These are phyloP conservation scores for Microdochium bolleyi DNA, from an alignment of 2,329 filamentous ascomycete genomes.

Conservation along the genomic window DNA sequence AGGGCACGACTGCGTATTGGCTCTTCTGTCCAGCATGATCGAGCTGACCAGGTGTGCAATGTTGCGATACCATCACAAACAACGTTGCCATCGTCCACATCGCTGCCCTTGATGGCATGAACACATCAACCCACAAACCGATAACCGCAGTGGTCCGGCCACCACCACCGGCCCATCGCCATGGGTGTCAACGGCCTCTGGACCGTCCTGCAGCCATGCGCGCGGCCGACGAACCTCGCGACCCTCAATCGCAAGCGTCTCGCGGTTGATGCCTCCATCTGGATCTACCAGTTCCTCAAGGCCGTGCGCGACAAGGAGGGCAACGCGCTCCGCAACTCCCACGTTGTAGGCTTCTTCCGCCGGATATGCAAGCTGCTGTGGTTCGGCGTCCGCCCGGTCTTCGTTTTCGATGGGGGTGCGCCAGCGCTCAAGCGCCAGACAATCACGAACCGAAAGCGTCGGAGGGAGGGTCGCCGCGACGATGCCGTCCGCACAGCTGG, in stretches of 20 bases:
- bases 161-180: slow-evolving; percentile 8
- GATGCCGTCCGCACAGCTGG: slow-evolving; percentile 90
- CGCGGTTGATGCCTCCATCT: slow-evolving; percentile 96
- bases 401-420: slow-evolving; percentile 95
- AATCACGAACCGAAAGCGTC: slow-evolving; percentile 67
- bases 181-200: slow-evolving; percentile 99
- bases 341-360: slow-evolving; percentile 96
- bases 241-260: slow-evolving; percentile 94
- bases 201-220: slow-evolving; percentile 92
- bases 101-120: too few relatives aligned
- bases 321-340: slow-evolving; percentile 90
- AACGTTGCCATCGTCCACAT: too few relatives aligned
- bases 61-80: too few relatives aligned
- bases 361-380: slow-evolving; percentile 96
- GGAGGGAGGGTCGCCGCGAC: slow-evolving; percentile 81
- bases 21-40: too few relatives aligned
- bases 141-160: background rate
- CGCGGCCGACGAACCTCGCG: slow-evolving; percentile 90
- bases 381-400: slow-evolving; percentile 92
- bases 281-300: slow-evolving; percentile 99
- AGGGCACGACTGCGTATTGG: too few relatives aligned
- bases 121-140: background rate
- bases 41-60: too few relatives aligned
- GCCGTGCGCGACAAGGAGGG: slow-evolving; percentile 98
- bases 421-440: slow-evolving; percentile 87